Evolutionary conservation across 192 early-diverging fungal genomes (phyloP), one percentile per base, ranked within the genome.

Genomic region (Coemansia sp.): DNA sequence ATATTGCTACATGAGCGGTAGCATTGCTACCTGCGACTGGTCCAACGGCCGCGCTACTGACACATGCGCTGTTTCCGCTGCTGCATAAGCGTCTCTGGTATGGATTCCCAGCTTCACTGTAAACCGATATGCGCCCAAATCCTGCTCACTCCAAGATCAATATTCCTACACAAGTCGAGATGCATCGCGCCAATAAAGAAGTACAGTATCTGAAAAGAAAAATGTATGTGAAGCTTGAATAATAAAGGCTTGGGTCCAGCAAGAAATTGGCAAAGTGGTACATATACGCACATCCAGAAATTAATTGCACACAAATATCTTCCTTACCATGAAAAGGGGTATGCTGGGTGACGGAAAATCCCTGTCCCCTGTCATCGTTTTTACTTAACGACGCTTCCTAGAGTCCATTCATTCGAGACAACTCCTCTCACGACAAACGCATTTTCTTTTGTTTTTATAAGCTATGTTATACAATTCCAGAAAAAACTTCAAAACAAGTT

Each of bases 21-120:
- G 31, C 23, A 60, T 37, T 1, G 75, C 75, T 1, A 68, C 70
- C 13, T 78, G 75, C 34, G 75, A 72, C 42, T 78, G 75, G 75
- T 20, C 75, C 22, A 78, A 72, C 36, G 75, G 66, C 6, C 65
- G 70, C n/a, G 59, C 70, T 2, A 74, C 75, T 1, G 62, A 79
- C 41, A 67, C 70, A 23, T 65, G 75, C 11, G 68, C 74, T 2
- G 64, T 84, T 2, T 82, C 68, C 0, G 55, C 65, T 20, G 25
- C 31, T n/a, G n/a, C n/a, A n/a, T n/a, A n/a, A 9, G 29, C 48
- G 0, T 73, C 66, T 42, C 57, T 73, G 64, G 67, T 17, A 52
- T 57, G 22, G 64, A 78, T n/a, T n/a, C n/a, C n/a, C n/a, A n/a
- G n/a, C n/a, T n/a, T n/a, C n/a, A n/a, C n/a, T n/a, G n/a, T n/a